Percentiles rank a stretch among this genome's conserved stretches.
phyloP scores from a whole-genome alignment of 1,284 basidiomycete species.

The Pascua sp. region DNA sequence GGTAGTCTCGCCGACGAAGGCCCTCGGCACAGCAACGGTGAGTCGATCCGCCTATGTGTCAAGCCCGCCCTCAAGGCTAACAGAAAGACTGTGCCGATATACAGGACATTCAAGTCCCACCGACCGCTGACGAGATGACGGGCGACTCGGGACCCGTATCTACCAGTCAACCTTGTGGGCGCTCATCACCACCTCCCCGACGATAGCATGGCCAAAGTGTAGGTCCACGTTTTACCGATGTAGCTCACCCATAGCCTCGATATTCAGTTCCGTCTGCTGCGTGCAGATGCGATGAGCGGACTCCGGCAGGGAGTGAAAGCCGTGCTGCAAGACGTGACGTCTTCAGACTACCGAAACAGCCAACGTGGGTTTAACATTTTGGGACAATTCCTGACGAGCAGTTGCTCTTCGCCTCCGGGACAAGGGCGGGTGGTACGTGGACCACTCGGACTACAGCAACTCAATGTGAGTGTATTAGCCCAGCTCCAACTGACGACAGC shows the following conservation, averaged over 20 bases:
- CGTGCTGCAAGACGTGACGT: conserved; percentile 52
- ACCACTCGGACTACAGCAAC: neutral
- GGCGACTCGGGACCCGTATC: conserved; percentile 53
- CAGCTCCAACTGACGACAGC: conserved; percentile 26
- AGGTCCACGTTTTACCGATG: neutral
- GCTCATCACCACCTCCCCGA: conserved; percentile 56
- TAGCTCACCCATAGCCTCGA: conserved; percentile 55
- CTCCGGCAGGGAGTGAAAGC: conserved; percentile 53
- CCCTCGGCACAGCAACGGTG: conserved; percentile 43
- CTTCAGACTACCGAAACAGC: neutral
- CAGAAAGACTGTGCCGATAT: conserved; percentile 56
- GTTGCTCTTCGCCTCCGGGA: neutral
- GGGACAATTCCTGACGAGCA: neutral
- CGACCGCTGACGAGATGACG: conserved; percentile 61
- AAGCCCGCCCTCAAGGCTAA: neutral
- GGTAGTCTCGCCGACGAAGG: conserved; percentile 56
- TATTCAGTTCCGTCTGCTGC: conserved; percentile 64
- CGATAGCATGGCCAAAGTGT: conserved; percentile 3
- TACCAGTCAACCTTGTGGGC: conserved; percentile 58
- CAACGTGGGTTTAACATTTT: neutral
- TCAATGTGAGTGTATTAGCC: neutral
- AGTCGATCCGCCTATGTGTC: neutral
- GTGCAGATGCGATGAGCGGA: conserved; percentile 59
- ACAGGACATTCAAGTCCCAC: conserved; percentile 59
- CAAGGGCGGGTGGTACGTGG: conserved; percentile 4